Base-by-base conservation (phyloP, 352 stramenopile genomes). In the Phytophthora hibernalis region DNA sequence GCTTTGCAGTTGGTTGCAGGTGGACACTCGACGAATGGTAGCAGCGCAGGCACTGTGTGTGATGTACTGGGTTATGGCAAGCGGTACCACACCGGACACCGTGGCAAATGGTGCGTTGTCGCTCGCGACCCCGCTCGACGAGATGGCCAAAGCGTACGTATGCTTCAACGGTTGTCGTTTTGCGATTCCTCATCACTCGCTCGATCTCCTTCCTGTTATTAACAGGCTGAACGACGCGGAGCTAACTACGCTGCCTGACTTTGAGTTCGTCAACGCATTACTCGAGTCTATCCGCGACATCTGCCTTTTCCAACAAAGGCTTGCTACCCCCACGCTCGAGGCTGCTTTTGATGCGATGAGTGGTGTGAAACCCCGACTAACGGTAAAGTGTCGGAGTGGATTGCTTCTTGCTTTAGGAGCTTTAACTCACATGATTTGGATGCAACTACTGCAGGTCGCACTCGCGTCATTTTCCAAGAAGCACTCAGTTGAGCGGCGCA, bases 281-380 rank as follows among this genome's bases (percentile, higher is more conserved):
- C 50, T 93, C 9, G 85, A 93, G 45, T 75, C 79, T 3, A 60
- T 92, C 16, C 80, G 83, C 18, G 85, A 93, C 31, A 67, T 89
- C 8, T 72, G 59, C 2, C 68, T 89, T 9, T 80, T 69, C 13
- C 50, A 79, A 21, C 72, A 73, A 13, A 55, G 76, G 22, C 52
- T 86, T 31, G 50, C 72, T 35, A 18, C 53, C 9, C 22, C 9
- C 5, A 65, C 71, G 5, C 52, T 89, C 20, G 58, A 84, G 22
- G 24, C n/a, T n/a, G 44, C 76, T 18, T 77, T 83, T 48, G 70
- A 70, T 22, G 61, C 58, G 0, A 67, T 94, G 28, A 80, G 74
- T 47, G 35, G 48, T 1, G 75, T 87, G n/a, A 83, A 92, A 75
- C 60, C 80, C 3, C 80, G 69, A 7, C 69, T 94, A n/a, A 79